A percentile compares a stretch with the other conserved stretches of the same genome.
Conservation (phyloP, 139 green algal species). For the Bryopsis sp. region DNA sequence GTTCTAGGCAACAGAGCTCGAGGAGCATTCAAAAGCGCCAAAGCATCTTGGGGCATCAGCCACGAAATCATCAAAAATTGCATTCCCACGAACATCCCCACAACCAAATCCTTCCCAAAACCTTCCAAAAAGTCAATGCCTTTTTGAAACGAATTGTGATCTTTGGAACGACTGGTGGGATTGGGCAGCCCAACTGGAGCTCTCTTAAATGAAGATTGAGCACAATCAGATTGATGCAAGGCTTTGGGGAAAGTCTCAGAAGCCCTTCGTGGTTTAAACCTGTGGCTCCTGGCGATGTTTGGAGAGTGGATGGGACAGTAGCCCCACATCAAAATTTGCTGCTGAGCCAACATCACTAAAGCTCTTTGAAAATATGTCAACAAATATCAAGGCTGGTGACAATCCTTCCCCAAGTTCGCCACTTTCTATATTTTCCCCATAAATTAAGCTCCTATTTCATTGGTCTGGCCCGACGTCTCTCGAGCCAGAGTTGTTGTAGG, state of each 20-base stretch:
- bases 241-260: too few relatives aligned
- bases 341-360: too few relatives aligned
- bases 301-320: not conserved
- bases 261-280: too few relatives aligned
- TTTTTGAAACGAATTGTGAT: not conserved
- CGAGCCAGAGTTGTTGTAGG: conserved; percentile 17
- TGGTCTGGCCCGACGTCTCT: conserved; percentile 13
- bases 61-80: not conserved
- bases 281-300: too few relatives aligned
- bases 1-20: not conserved
- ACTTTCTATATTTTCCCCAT: too few relatives aligned
- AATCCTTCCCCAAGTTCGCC: too few relatives aligned
- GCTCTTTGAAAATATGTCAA: too few relatives aligned
- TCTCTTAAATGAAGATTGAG: too few relatives aligned
- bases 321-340: not conserved
- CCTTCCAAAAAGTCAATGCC: not conserved
- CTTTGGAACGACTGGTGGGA: not conserved
- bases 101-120: not conserved
- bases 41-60: not conserved
- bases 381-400: too few relatives aligned
- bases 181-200: too few relatives aligned
- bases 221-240: too few relatives aligned
- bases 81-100: not conserved
- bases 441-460: too few relatives aligned
- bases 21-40: conserved; percentile 6